These are phyloP conservation scores for Tetrastigma voinierianum DNA, from an alignment of 164 flowering plant species.

Conservation along the genomic window DNA sequence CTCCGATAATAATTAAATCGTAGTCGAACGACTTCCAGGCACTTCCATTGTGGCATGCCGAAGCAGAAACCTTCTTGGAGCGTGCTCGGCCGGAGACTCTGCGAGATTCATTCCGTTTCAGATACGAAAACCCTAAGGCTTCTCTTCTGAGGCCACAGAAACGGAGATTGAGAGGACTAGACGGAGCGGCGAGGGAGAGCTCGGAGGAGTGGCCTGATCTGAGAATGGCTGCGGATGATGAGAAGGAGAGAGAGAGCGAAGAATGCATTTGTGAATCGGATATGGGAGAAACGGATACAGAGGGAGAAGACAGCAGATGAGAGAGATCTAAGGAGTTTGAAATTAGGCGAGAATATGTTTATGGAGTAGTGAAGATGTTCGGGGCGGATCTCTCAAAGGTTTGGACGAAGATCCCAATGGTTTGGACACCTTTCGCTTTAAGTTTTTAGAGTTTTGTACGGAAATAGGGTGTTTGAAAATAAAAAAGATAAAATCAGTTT, in stretches of 20 bases:
- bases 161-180: slow-evolving; percentile 44
- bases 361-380: neutral
- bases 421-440: too few species aligned
- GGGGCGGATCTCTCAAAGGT: slow-evolving; percentile 28
- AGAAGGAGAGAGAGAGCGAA: slow-evolving; percentile 42
- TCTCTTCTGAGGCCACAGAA: slow-evolving; percentile 80
- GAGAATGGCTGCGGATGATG: slow-evolving; percentile 31
- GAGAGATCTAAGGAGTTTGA: neutral
- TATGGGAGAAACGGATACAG: slow-evolving; percentile 4
- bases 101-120: slow-evolving; percentile 15
- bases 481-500: too few species aligned
- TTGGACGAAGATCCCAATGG: slow-evolving; percentile 25
- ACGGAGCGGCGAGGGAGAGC: slow-evolving; percentile 5
- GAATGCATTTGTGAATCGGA: slow-evolving; percentile 39
- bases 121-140: slow-evolving; percentile 33
- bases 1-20: slow-evolving; percentile 90
- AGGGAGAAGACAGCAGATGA: neutral
- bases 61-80: slow-evolving; percentile 23
- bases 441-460: too few species aligned
- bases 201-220: slow-evolving; percentile 29
- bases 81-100: slow-evolving; percentile 9
- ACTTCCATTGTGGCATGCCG: slow-evolving; percentile 43
- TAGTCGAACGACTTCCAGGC: slow-evolving; percentile 71
- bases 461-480: too few species aligned
- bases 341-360: slow-evolving; percentile 22